These are phyloP conservation scores for Lasiodiplodia sp. DNA, from an alignment of 2,329 filamentous ascomycete species.

Conservation along the genomic window DNA sequence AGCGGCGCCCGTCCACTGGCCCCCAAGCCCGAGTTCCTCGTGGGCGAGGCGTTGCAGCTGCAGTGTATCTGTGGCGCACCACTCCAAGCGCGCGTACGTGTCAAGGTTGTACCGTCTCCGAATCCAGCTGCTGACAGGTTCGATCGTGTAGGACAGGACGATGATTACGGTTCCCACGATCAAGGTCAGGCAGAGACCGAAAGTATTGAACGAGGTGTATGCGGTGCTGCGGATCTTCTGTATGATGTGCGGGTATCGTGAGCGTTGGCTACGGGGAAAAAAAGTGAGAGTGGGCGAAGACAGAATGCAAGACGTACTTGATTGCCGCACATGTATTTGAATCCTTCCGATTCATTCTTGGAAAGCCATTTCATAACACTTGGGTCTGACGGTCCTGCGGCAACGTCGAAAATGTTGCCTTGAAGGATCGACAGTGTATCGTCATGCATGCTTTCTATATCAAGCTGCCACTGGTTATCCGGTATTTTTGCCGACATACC, in stretches of 20 bases:
- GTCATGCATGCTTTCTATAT: constrained; percentile 29
- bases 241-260: no score
- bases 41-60: constrained; percentile 31
- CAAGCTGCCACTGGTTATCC: constrained; percentile 31
- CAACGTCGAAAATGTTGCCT: constrained; percentile 1
- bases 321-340: neutral
- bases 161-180: constrained; percentile 35
- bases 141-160: constrained; percentile 31
- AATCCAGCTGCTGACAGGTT: constrained; percentile 7
- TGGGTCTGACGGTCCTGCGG: neutral
- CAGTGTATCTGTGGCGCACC: constrained; percentile 30
- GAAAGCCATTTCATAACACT: neutral
- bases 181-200: constrained; percentile 38
- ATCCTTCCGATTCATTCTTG: neutral
- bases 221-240: constrained; percentile 29
- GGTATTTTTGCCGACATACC: constrained; percentile 19
- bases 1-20: constrained; percentile 29
- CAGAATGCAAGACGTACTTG: neutral
- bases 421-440: constrained; percentile 30
- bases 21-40: constrained; percentile 25
- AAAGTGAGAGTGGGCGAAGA: no score
- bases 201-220: constrained; percentile 35
- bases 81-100: constrained; percentile 31
- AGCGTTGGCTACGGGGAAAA: no score
- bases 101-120: constrained; percentile 29